Conservation (phyloP, 2,329 filamentous ascomycete species). For the Parafenestella ontariensis region DNA sequence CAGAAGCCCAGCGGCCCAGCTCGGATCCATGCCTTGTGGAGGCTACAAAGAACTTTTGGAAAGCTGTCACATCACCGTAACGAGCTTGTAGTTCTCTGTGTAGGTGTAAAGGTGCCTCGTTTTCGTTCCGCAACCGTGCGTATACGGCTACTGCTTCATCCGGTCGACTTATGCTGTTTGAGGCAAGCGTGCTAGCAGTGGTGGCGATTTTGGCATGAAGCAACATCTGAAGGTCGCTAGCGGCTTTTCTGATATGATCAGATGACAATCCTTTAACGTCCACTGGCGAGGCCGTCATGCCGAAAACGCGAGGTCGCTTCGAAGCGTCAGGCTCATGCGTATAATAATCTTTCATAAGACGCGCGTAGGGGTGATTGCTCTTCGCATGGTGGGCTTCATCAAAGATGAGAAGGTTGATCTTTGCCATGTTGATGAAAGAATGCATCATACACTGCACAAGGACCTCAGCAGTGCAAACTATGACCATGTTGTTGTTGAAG, state of each 20-base stretch:
- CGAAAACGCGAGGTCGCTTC: slow-evolving; percentile 78
- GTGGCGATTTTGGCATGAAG: slow-evolving; percentile 87
- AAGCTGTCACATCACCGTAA: slow-evolving; percentile 59
- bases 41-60: slow-evolving; percentile 66
- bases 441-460: slow-evolving; percentile 79
- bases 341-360: slow-evolving; percentile 89
- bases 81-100: slow-evolving; percentile 62
- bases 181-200: slow-evolving; percentile 64
- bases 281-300: slow-evolving; percentile 96
- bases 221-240: slow-evolving; percentile 74
- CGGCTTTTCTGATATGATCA: slow-evolving; percentile 73
- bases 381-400: slow-evolving; percentile 98
- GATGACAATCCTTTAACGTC: slow-evolving; percentile 67
- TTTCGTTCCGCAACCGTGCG: slow-evolving; percentile 59
- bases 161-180: slow-evolving; percentile 65
- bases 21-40: slow-evolving; percentile 67
- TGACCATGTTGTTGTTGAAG: slow-evolving; percentile 73
- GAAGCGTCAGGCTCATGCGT: slow-evolving; percentile 53
- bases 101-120: slow-evolving; percentile 73
- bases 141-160: slow-evolving; percentile 66
- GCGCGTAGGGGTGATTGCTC: slow-evolving; percentile 88
- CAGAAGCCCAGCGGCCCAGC: slow-evolving; percentile 84
- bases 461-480: slow-evolving; percentile 93
- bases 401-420: slow-evolving; percentile 90
- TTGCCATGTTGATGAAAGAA: slow-evolving; percentile 78